Conservation (phyloP, 371 early-diverging fungal species). For the Syncephalis plumigaleata region DNA sequence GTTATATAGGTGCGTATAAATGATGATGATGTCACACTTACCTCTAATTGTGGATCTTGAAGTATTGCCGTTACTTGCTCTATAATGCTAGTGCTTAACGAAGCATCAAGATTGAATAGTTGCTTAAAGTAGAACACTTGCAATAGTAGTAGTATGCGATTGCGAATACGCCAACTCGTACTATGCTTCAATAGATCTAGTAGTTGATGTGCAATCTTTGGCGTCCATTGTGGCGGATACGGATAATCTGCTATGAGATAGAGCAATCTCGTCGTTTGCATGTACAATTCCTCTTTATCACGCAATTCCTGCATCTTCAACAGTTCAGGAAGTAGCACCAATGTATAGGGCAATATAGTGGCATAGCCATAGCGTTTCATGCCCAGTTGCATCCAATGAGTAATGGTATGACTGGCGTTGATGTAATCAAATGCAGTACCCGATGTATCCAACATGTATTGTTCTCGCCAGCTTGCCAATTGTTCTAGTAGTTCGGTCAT, state of each 20-base stretch:
- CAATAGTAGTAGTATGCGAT: conserved; percentile 48
- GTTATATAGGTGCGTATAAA: background rate
- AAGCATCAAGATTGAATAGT: conserved; percentile 32
- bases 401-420: conserved; percentile 5
- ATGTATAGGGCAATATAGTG: conserved; percentile 21
- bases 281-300: conserved; percentile 58
- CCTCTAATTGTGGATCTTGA: conserved; percentile 63
- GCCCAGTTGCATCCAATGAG: background rate
- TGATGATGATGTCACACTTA: conserved; percentile 4
- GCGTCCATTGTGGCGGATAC: conserved; percentile 34
- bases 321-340: conserved; percentile 29
- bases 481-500: too few species aligned
- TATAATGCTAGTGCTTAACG: conserved; percentile 33
- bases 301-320: conserved; percentile 54
- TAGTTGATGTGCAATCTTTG: conserved; percentile 28
- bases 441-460: background rate
- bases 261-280: conserved; percentile 29
- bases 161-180: conserved; percentile 45
- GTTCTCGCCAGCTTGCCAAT: too few species aligned
- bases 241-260: conserved; percentile 26
- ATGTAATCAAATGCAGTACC: conserved; percentile 32
- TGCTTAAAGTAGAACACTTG: conserved; percentile 68
- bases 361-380: background rate
- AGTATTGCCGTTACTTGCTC: conserved; percentile 37
- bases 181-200: conserved; percentile 20